phyloP scores from a whole-genome alignment of 495 filamentous ascomycete species.

The Hypoxylon lienhwacheense region DNA sequence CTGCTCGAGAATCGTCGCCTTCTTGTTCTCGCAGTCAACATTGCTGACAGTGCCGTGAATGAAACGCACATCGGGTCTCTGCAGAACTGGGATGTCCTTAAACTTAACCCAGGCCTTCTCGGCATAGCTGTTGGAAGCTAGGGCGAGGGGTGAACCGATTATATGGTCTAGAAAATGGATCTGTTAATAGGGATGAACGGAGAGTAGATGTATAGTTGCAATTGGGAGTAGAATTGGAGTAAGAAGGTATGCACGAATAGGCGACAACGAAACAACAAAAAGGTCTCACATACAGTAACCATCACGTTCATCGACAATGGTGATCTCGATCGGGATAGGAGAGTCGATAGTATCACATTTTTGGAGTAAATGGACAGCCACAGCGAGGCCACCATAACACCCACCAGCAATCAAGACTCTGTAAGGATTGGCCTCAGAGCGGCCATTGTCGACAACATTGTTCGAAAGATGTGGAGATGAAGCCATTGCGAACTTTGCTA shows the following conservation, averaged over 20 bases:
- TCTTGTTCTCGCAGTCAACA: slow-evolving; percentile 56
- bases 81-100: slow-evolving; percentile 60
- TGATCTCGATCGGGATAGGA: slow-evolving; percentile 60
- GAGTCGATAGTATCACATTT: slow-evolving; percentile 48
- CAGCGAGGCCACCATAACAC: slow-evolving; percentile 65
- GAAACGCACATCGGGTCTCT: slow-evolving; percentile 52
- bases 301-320: slow-evolving; percentile 70
- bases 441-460: slow-evolving; percentile 6
- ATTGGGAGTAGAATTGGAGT: neutral
- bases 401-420: slow-evolving; percentile 61
- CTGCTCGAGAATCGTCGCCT: slow-evolving; percentile 47
- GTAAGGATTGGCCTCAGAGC: slow-evolving; percentile 35
- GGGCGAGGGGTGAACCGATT: slow-evolving; percentile 65
- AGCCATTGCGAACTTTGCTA: slow-evolving; percentile 17
- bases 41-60: slow-evolving; percentile 59
- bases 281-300: slow-evolving; percentile 60
- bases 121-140: slow-evolving; percentile 58
- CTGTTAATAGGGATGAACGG: neutral
- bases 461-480: slow-evolving; percentile 14
- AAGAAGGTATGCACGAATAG: slow-evolving; percentile 32
- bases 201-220: neutral
- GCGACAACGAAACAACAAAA: neutral
- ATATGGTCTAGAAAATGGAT: slow-evolving; percentile 51
- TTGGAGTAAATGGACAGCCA: slow-evolving; percentile 62
- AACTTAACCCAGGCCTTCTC: slow-evolving; percentile 63